These are phyloP conservation scores for Pistacia vera DNA, from an alignment of 345 rosid genomes.

Conservation along the genomic window DNA sequence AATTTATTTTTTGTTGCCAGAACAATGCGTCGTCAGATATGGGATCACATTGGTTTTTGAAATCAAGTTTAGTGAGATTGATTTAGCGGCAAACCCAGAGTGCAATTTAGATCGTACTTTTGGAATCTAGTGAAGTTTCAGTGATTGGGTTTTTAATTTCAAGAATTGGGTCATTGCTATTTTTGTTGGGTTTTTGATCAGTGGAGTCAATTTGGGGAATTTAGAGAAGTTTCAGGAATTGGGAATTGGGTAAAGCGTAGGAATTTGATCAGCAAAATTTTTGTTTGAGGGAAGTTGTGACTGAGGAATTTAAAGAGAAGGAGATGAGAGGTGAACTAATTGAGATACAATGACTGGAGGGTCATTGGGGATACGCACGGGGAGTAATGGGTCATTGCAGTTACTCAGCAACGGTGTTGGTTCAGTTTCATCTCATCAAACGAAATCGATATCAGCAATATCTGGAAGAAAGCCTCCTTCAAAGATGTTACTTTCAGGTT, in stretches of 20 bases:
- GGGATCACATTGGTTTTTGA: conserved; percentile 3
- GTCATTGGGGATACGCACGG: conserved; percentile 65
- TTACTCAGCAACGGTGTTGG: conserved; percentile 16
- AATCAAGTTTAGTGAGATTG: conserved; percentile 13
- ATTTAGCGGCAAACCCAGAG: conserved; percentile 5
- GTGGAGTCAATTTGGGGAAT: neutral
- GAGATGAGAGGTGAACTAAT: conserved; percentile 40
- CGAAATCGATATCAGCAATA: conserved; percentile 27
- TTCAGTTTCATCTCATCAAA: neutral
- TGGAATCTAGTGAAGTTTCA: conserved; percentile 1
- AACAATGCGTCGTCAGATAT: neutral
- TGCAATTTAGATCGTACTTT: neutral
- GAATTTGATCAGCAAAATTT: conserved; percentile 15
- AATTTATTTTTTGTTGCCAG: neutral
- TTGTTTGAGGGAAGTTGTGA: conserved; percentile 16
- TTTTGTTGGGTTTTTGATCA: conserved; percentile 6
- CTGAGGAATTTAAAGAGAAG: conserved; percentile 19
- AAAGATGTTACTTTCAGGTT: conserved; percentile 50
- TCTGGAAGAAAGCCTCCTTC: conserved; percentile 37
- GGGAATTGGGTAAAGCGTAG: neutral
- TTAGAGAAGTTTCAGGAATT: neutral
- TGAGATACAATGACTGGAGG: conserved; percentile 73
- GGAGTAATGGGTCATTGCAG: conserved; percentile 66
- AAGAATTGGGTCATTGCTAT: conserved; percentile 11
- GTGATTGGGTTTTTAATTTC: conserved; percentile 5